Percentiles rank a stretch among this genome's conserved stretches.
Conservation (phyloP, 2,329 filamentous ascomycete genomes). For the Stagonosporopsis cucurbitacearum region DNA sequence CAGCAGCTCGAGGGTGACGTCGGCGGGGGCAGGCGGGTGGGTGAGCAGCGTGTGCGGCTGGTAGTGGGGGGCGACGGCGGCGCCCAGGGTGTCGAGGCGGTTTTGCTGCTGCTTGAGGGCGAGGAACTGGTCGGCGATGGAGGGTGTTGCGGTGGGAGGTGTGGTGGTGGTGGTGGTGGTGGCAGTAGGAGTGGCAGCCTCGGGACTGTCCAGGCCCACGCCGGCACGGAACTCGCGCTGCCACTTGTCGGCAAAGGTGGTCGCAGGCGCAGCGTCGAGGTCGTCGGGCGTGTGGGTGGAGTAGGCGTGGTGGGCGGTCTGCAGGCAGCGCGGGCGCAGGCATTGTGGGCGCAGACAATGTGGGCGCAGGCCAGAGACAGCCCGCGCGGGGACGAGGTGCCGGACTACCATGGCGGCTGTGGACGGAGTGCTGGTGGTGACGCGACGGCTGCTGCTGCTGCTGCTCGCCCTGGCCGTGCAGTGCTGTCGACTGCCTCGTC, state of each 20-base stretch:
- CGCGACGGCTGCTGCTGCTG: too few relatives aligned
- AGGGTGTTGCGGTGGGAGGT: slow-evolving; percentile 13
- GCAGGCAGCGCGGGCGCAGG: slow-evolving; percentile 1
- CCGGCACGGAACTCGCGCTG: not conserved
- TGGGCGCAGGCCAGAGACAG: slow-evolving; percentile 31
- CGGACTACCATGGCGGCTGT: slow-evolving; percentile 51
- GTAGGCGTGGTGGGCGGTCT: too few relatives aligned
- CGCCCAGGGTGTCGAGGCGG: slow-evolving; percentile 48
- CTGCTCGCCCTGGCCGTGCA: slow-evolving; percentile 6
- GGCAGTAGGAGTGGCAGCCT: not conserved
- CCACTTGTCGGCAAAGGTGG: not conserved
- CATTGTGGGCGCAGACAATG: not conserved
- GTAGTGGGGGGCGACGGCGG: slow-evolving; percentile 61
- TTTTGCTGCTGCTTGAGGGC: slow-evolving; percentile 52
- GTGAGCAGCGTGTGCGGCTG: slow-evolving; percentile 69
- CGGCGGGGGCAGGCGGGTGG: slow-evolving; percentile 76
- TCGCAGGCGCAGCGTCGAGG: not conserved
- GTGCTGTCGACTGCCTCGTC: not conserved
- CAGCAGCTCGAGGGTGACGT: slow-evolving; percentile 90
- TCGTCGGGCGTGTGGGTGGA: slow-evolving; percentile 7
- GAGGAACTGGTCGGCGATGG: slow-evolving; percentile 51
- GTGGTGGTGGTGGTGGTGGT: slow-evolving; percentile 14
- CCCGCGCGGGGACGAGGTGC: slow-evolving; percentile 50
- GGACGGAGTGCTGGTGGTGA: too few relatives aligned
- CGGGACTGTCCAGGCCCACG: slow-evolving; percentile 5